phyloP scores from a whole-genome alignment of 352 stramenopile species.

The Phytophthora ramorum region DNA sequence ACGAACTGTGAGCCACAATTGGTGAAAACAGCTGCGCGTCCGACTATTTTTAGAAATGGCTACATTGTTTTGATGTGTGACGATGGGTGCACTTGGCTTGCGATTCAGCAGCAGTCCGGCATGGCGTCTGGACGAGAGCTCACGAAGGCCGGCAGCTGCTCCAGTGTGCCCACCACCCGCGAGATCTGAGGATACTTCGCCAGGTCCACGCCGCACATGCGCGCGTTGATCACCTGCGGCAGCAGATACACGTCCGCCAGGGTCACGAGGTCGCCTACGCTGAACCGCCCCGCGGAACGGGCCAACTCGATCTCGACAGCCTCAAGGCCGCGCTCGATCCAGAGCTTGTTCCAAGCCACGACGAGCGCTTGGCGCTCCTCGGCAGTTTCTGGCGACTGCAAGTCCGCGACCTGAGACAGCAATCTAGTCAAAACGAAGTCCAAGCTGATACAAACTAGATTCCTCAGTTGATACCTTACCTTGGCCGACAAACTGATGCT shows the following conservation, averaged over 20 bases:
- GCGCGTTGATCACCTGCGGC: conserved; percentile 92
- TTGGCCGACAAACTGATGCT: conserved; percentile 78
- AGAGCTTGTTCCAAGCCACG: conserved; percentile 61
- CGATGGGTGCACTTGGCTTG: not conserved
- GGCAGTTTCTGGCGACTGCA: conserved; percentile 47
- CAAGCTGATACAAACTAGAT: conserved; percentile 22
- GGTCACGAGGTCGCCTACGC: conserved; percentile 81
- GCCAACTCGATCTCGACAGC: conserved; percentile 73
- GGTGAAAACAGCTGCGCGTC: conserved; percentile 2
- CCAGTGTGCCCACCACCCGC: conserved; percentile 71
- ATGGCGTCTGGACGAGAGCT: conserved; percentile 72
- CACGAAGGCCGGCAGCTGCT: conserved; percentile 82
- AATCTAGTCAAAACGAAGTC: conserved; percentile 10
- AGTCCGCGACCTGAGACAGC: conserved; percentile 33
- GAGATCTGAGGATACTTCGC: conserved; percentile 81
- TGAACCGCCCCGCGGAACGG: conserved; percentile 58
- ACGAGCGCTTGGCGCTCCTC: conserved; percentile 36
- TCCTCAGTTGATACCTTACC: conserved; percentile 16
- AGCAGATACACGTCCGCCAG: conserved; percentile 91
- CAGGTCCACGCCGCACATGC: conserved; percentile 85
- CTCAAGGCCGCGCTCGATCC: conserved; percentile 82
- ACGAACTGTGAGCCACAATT: conserved; percentile 33
- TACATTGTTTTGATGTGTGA: conserved; percentile 7
- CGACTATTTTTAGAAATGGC: conserved; percentile 35
- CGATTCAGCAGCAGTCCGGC: conserved; percentile 43